Base-by-base conservation (phyloP, 2,329 filamentous ascomycete species). In the Myriosclerotinia scirpicola region DNA sequence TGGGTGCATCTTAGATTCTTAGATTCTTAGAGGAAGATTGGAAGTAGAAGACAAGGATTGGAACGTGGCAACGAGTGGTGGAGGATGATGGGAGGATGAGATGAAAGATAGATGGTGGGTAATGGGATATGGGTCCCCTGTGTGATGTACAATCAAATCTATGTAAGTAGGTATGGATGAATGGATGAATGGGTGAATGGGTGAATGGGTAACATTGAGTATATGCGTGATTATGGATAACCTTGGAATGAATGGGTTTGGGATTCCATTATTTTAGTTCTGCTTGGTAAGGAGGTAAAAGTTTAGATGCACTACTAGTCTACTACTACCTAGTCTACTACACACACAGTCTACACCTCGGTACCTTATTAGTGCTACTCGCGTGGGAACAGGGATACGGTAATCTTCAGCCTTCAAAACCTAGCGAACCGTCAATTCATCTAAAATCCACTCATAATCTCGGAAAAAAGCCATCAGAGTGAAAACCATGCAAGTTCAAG, bases 81-180 rank as follows among this genome's bases (percentile, higher is more conserved):
- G 58, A 60, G 58, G 58, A 60, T 60, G 44, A 38, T 60, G 58
- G 34, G 46, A 60, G 58, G 44, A 60, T 60, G 34, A 60, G 20
- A 60, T 59, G 55, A 59, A 15, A 59, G 56, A 46, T 50, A 38
- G 58, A 26, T 60, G 17, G 56, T 60, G 58, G 58, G 20, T 60
- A 50, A 60, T 50, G n/a, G 30, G 30, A 17, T 38, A 50, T 40
- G 58, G 56, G 56, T 20, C 56, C 56, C 56, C 30, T 60, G 44
- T 48, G 44, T 50, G 44, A 60, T 60, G 56, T 38, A 48, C 56
- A 60, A 26, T 60, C 58, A 60, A 50, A 40, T 60, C 58, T 50
- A 60, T 36, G 17, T 59, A 48, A 1, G 42, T 46, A 46, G 3
- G 46, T 50, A n/a, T 50, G 46, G 46, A 8, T 22, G 46, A 1